phyloP scores from a whole-genome alignment of 192 early-diverging fungal species.

The Rhizoclosmatium sp. region DNA sequence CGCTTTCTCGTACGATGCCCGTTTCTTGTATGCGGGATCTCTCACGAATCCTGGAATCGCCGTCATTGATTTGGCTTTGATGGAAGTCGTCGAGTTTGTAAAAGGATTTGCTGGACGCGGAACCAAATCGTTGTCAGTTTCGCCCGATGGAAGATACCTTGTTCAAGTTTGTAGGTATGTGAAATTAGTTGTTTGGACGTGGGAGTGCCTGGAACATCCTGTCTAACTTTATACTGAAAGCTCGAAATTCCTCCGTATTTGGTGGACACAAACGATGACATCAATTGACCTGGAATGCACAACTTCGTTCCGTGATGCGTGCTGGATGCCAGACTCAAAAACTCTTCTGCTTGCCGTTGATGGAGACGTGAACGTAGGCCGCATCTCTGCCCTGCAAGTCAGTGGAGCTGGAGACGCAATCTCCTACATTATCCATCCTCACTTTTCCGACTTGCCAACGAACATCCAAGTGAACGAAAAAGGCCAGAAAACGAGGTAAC shows the following conservation, averaged over 20 bases:
- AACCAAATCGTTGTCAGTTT: background rate
- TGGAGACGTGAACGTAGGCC: constrained; percentile 1
- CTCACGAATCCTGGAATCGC: background rate
- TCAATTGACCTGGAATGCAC: constrained; percentile 3
- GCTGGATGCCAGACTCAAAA: constrained; percentile 22
- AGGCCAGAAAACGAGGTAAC: no score
- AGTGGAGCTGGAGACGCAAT: background rate
- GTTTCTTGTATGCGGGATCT: constrained; percentile 3
- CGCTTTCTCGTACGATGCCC: background rate
- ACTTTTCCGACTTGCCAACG: constrained; percentile 15
- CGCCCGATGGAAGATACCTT: constrained; percentile 9
- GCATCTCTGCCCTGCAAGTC: constrained; percentile 21
- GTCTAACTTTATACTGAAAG: background rate
- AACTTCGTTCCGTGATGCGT: constrained; percentile 12
- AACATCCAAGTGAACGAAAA: constrained; percentile 3
- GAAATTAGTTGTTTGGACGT: no score
- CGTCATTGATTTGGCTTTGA: constrained; percentile 10
- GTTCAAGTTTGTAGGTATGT: constrained; percentile 28
- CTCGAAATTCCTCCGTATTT: constrained; percentile 17
- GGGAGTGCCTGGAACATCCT: background rate
- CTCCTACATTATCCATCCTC: constrained; percentile 12
- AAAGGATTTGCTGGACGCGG: constrained; percentile 3
- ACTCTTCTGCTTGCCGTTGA: constrained; percentile 25
- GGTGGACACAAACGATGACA: constrained; percentile 18
- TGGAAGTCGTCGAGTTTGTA: background rate